A percentile compares a stretch with the other conserved stretches of the same genome.
Evolutionary conservation across 306 rosid genomes (phyloP).

Genomic region (Cucurbita moschata): DNA sequence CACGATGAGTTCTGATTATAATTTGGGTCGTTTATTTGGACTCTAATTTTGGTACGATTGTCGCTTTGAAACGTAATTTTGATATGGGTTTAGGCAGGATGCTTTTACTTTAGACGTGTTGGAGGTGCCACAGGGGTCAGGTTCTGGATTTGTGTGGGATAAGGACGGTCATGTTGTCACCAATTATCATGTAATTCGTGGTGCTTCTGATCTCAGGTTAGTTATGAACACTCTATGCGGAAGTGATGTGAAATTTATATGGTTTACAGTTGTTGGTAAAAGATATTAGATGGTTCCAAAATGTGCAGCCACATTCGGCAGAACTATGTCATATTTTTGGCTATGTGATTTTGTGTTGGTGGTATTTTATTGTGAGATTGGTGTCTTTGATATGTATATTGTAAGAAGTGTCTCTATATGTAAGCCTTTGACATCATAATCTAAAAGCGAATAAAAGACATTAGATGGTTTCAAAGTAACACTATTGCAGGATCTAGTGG

Average conservation of each 20-base stretch:
- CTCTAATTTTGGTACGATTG: neutral
- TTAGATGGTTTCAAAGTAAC: neutral
- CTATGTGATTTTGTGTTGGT: neutral
- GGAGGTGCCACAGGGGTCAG: slow-evolving; percentile 98
- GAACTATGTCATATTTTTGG: neutral
- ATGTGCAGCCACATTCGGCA: neutral
- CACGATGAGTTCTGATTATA: neutral
- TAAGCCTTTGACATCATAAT: neutral
- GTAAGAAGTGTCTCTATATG: neutral
- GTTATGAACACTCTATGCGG: neutral
- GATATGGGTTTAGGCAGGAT: slow-evolving; percentile 59
- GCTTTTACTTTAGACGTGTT: slow-evolving; percentile 84
- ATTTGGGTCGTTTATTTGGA: neutral
- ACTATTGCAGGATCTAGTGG: neutral
- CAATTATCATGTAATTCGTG: slow-evolving; percentile 92
- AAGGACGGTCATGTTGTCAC: slow-evolving; percentile 72
- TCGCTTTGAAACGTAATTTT: slow-evolving; percentile 8
- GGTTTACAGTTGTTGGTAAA: neutral
- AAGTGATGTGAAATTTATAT: neutral
- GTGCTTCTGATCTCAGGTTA: slow-evolving; percentile 97
- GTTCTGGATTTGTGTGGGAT: slow-evolving; percentile 97
- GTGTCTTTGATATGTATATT: neutral
- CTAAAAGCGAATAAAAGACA: neutral
- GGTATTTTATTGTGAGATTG: neutral
- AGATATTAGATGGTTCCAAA: no score